Base-by-base conservation (phyloP, 2,329 filamentous ascomycete genomes). In the Phialophora verrucosa region DNA sequence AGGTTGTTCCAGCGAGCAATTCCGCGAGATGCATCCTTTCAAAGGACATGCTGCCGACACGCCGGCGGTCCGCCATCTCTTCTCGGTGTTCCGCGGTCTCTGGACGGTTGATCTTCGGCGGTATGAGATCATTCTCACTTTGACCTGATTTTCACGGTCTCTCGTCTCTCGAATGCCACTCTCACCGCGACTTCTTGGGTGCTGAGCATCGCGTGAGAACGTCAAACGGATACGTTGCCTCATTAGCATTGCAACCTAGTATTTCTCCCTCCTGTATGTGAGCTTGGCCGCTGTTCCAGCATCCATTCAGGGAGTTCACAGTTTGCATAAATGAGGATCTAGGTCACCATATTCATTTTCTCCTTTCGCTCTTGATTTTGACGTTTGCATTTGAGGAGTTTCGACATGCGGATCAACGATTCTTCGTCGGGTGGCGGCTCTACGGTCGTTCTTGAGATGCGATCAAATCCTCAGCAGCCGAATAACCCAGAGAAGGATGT, bases 391-490 rank as follows among this genome's bases (percentile, higher is more conserved):
- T 38, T 38, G 29, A 61, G n/a, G 14, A 8, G 23, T 31, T n/a
- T 20, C 49, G 42, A 32, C n/a, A 63, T 63, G 61, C 38, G 54
- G 60, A 20, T 62, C 60, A 59, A 59, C 56, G 31, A 31, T 27
- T 53, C 55, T 38, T 62, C 38, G 4, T 44, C 59, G n/a, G 57
- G 57, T 3, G 57, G 55, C 51, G 59, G 58, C 55, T 69, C 67
- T 25, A 66, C 61, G 27, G 55, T 66, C 51, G 64, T 62, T 35
- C 56, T 66, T 27, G 63, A 70, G 32, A 54, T 68, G 60, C 68
- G 63, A 17, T 55, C 47, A 8, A 53, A 17, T 12, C 38, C 60
- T 11, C 44, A 59, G 11, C 64, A 56, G 42, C 12, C 10, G 17
- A 20, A 20, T 6, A 20, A 32, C 11, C 49, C 55, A 14, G 49